Percentiles rank a stretch among this genome's conserved stretches.
Evolutionary conservation across 148 eudicot genomes (phyloP).

Genomic region (Rhododendron mucronatum): DNA sequence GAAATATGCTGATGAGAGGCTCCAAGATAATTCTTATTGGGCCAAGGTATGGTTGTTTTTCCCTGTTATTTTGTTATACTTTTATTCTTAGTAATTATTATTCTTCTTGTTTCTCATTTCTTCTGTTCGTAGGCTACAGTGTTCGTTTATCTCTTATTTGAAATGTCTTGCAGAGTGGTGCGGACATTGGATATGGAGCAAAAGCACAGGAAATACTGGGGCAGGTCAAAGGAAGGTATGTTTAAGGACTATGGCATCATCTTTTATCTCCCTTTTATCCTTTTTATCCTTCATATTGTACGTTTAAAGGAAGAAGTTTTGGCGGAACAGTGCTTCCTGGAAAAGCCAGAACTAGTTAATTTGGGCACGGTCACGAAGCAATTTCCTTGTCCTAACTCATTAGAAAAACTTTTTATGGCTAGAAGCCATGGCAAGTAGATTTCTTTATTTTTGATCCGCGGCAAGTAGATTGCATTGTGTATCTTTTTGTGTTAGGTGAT

Average conservation of each 20-base stretch:
- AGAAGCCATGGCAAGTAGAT: neutral
- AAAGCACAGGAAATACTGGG: conserved; percentile 94
- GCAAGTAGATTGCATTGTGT: neutral
- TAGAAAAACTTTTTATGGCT: neutral
- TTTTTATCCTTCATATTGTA: neutral
- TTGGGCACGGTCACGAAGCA: neutral
- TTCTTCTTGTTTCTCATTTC: neutral
- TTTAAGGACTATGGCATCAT: neutral
- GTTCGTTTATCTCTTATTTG: neutral
- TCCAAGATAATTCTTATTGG: conserved; percentile 95
- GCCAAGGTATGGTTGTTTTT: conserved; percentile 58
- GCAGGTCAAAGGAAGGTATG: conserved; percentile 89
- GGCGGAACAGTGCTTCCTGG: neutral
- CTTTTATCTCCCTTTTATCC: neutral
- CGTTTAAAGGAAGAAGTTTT: neutral
- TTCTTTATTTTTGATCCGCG: neutral
- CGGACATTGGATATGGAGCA: conserved; percentile 90
- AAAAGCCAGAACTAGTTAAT: neutral
- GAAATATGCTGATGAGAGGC: conserved; percentile 66
- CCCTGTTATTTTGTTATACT: neutral
- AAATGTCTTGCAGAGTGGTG: conserved; percentile 57
- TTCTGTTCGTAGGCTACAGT: neutral
- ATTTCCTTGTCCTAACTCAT: neutral
- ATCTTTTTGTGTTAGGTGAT: neutral
- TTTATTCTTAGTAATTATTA: neutral